Evolutionary conservation across 306 rosid genomes (phyloP), one percentile per base, ranked within the genome.

Genomic region (Notholithocarpus densiflorus): DNA sequence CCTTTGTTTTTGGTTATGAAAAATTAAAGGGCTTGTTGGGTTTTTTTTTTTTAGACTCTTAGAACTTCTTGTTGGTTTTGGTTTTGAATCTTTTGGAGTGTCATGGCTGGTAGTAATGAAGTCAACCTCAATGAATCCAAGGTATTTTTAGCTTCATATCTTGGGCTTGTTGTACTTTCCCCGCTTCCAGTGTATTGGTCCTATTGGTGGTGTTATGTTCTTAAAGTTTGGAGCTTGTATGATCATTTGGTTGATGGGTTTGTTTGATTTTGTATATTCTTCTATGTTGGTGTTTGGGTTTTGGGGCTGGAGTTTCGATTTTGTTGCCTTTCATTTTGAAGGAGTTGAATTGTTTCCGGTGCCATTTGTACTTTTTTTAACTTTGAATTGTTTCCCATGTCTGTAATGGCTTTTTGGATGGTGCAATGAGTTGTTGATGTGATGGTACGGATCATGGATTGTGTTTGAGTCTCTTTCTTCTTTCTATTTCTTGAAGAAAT

Each of bases 41-140:
- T 82, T 34, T 34, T 34, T 34, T 31, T 31, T 2, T 7, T 40
- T 40, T 40, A 12, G 5, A 48, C 53, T 48, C 17, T 77, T 88
- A 73, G 78, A 75, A 69, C 7, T 75, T 12, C 62, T 45, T 78
- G 40, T 65, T 57, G 76, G 81, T 75, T 79, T 78, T 24, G 70
- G 56, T 54, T 32, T 84, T 77, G n/a, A 72, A 56, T 84, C 66
- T 76, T 61, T 72, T 68, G 20, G 60, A 52, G 80, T 84, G 71
- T 73, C 74, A 89, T 91, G 96, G 89, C 96, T 79, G 88, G 93
- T 4, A 82, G 88, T 74, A 87, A 80, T 87, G 93, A 87, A 82
- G 91, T 91, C 93, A 91, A 91, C 89, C 91, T 85, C 59, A 89
- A 73, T 84, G 96, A 91, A 89, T 91, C 93, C 79, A 91, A 85